phyloP scores from a whole-genome alignment of 1,284 basidiomycete genomes.

The Leucoagaricus sp. region DNA sequence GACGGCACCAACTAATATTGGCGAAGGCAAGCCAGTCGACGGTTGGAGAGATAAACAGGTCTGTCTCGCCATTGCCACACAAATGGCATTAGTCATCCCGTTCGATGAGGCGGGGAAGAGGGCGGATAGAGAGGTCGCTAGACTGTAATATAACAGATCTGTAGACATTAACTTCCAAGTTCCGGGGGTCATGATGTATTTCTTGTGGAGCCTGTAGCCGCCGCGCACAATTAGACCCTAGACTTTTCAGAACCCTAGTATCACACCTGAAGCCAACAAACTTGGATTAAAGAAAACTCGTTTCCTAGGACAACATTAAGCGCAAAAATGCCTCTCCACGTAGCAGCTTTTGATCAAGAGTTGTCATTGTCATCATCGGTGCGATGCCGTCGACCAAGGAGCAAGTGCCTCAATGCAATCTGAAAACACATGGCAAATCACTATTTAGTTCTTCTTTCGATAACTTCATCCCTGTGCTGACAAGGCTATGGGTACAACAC shows the following conservation, averaged over 20 bases:
- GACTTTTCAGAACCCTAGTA: too few species aligned
- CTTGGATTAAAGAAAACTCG: too few species aligned
- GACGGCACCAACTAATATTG: constrained; percentile 59
- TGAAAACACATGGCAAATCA: too few species aligned
- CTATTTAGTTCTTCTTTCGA: too few species aligned
- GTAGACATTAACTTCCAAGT: not conserved
- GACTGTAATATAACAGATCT: constrained; percentile 4
- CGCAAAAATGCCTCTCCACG: not conserved
- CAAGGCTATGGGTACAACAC: not conserved
- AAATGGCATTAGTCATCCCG: constrained; percentile 56
- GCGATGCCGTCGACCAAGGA: too few species aligned
- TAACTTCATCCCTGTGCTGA: constrained; percentile 1
- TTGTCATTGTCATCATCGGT: not conserved
- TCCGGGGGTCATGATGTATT: not conserved
- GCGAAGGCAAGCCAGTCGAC: constrained; percentile 38
- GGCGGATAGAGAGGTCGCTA: constrained; percentile 4
- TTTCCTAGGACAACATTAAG: too few species aligned
- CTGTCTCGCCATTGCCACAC: constrained; percentile 60
- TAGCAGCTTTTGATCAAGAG: not conserved
- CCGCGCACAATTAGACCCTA: not conserved
- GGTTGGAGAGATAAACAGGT: constrained; percentile 62
- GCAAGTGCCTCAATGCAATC: too few species aligned
- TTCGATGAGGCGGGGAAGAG: constrained; percentile 27
- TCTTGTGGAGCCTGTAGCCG: not conserved
- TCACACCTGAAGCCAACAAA: too few species aligned